Conservation (phyloP, 768 basidiomycete species). For the Hydnum rufescens region DNA sequence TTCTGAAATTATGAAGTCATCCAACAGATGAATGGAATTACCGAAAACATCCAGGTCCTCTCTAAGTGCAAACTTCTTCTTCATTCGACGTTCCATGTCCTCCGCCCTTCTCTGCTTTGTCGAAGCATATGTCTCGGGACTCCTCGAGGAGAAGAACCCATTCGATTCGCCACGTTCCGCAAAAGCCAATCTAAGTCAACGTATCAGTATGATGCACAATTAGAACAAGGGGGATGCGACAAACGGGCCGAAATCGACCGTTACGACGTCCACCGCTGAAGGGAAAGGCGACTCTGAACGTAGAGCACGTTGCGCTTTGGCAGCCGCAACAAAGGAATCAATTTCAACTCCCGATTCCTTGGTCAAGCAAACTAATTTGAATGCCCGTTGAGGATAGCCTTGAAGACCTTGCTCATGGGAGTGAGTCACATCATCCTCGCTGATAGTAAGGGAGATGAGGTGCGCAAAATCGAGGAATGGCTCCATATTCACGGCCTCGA, state of each 20-base stretch:
- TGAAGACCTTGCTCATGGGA: not conserved
- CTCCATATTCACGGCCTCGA: conserved; percentile 14
- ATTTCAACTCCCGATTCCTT: not conserved
- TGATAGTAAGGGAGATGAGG: conserved; percentile 9
- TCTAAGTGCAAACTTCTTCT: conserved; percentile 18
- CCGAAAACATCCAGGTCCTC: conserved; percentile 12
- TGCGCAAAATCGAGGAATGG: conserved; percentile 7
- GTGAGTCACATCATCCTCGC: not conserved
- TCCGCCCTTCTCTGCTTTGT: too few species aligned
- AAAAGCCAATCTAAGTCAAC: not conserved
- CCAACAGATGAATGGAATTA: conserved; percentile 7
- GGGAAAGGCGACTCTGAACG: not conserved
- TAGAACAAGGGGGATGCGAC: not conserved
- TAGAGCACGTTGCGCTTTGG: not conserved
- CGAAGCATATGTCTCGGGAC: too few species aligned
- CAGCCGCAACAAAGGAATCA: not conserved
- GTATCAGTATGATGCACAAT: not conserved
- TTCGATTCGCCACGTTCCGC: too few species aligned
- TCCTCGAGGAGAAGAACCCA: too few species aligned
- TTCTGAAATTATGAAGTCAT: not conserved
- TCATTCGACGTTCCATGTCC: conserved; percentile 18
- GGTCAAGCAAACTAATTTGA: not conserved
- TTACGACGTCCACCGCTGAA: not conserved
- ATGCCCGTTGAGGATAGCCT: not conserved
- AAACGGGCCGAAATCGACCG: conserved; percentile 9